Conservation (phyloP, 2,329 filamentous ascomycete genomes). For the Penicillium hordei region DNA sequence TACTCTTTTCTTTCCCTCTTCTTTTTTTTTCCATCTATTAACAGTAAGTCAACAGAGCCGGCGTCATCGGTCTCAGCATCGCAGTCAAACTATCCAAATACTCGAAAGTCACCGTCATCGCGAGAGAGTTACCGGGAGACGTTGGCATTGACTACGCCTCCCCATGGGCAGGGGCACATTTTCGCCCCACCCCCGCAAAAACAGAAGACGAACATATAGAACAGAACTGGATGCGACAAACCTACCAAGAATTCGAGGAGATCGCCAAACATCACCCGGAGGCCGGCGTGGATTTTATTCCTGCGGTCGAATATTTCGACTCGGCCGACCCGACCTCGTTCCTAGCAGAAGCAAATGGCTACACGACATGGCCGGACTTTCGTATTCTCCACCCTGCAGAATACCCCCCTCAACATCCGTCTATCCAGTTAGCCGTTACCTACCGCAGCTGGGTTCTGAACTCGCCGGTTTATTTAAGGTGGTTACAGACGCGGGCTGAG, state of each 20-base stretch:
- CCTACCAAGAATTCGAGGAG: constrained; percentile 8
- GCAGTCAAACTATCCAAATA: neutral
- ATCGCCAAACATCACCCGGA: constrained; percentile 6
- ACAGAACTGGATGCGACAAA: constrained; percentile 11
- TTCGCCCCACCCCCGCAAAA: constrained; percentile 12
- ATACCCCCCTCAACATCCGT: neutral
- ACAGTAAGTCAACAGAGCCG: neutral
- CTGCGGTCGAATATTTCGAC: constrained; percentile 13
- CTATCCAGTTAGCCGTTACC: constrained; percentile 5
- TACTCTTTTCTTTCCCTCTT: neutral
- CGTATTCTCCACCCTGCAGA: neutral
- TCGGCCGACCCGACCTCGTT: neutral
- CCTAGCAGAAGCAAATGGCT: constrained; percentile 5
- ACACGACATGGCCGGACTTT: constrained; percentile 11
- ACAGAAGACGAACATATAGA: constrained; percentile 3
- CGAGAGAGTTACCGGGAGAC: constrained; percentile 9
- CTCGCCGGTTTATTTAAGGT: constrained; percentile 10
- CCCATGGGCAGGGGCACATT: constrained; percentile 15
- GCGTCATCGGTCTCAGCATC: neutral
- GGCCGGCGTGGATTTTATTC: constrained; percentile 6
- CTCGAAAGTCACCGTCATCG: neutral
- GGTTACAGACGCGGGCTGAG: constrained; percentile 5
- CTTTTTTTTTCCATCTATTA: neutral
- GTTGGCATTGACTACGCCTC: neutral
- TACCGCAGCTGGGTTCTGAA: constrained; percentile 13